Percentiles rank a stretch among this genome's conserved stretches.
Evolutionary conservation across 768 basidiomycete genomes (phyloP).

Genomic region (Russula brevipes): DNA sequence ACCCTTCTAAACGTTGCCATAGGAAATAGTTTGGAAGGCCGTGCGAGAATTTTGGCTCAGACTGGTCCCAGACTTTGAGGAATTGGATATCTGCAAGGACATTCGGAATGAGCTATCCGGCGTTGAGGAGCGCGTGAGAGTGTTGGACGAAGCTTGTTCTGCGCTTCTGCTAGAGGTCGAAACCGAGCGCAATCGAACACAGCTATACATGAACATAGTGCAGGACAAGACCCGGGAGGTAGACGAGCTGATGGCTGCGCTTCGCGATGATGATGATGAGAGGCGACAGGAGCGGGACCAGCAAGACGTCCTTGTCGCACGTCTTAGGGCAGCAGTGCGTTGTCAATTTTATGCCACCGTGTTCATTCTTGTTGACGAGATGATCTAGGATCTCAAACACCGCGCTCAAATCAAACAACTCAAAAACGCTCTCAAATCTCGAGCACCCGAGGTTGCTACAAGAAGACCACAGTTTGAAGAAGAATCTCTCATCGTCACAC

Average conservation of each 20-base stretch:
- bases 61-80: neutral
- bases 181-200: neutral
- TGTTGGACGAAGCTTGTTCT: neutral
- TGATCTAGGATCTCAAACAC: constrained; percentile 7
- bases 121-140: neutral
- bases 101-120: neutral
- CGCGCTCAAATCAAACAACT: constrained; percentile 18
- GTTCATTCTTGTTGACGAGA: neutral
- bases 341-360: neutral
- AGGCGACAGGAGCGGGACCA: neutral
- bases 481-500: constrained; percentile 12
- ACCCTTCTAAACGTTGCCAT: neutral
- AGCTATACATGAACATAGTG: neutral
- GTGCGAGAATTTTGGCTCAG: constrained; percentile 18
- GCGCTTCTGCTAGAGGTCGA: neutral
- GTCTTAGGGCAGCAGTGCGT: constrained; percentile 14
- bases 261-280: neutral
- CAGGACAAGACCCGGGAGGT: neutral
- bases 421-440: constrained; percentile 1
- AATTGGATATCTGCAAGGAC: neutral
- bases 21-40: constrained; percentile 19
- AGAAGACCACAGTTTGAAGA: neutral
- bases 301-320: constrained; percentile 1
- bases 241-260: neutral
- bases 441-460: neutral